Percentiles rank a stretch among this genome's conserved stretches.
phyloP scores from a whole-genome alignment of 2,329 filamentous ascomycete genomes.

The Cladosporium sphaerospermum region DNA sequence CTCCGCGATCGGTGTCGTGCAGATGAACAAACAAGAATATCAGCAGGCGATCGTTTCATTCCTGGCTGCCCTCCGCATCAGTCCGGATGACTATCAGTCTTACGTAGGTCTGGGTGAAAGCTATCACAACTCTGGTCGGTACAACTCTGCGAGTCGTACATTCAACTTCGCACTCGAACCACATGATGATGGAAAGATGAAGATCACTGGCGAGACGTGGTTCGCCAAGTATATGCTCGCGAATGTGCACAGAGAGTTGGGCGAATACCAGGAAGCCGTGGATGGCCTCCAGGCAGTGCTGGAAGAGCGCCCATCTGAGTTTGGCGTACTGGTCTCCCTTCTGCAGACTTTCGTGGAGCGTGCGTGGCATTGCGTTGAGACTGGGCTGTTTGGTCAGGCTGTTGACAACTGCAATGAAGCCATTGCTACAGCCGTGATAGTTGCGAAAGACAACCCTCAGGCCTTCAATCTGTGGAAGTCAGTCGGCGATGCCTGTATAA shows the following conservation, averaged over 20 bases:
- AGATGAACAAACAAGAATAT: slow-evolving; percentile 91
- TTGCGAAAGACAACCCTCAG: slow-evolving; percentile 55
- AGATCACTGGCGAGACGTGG: slow-evolving; percentile 68
- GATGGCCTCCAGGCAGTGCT: slow-evolving; percentile 69
- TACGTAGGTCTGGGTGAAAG: slow-evolving; percentile 97
- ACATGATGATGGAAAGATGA: slow-evolving; percentile 53
- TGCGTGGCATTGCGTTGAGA: slow-evolving; percentile 69
- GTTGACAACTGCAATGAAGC: slow-evolving; percentile 63
- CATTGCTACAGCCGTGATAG: slow-evolving; percentile 59
- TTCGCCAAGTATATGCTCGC: slow-evolving; percentile 96
- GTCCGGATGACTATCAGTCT: slow-evolving; percentile 83
- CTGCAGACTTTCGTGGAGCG: slow-evolving; percentile 84
- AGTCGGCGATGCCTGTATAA: slow-evolving; percentile 77
- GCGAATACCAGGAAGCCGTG: slow-evolving; percentile 81
- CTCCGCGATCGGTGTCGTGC: slow-evolving; percentile 85
- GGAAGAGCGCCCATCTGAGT: slow-evolving; percentile 61
- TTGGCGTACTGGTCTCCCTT: slow-evolving; percentile 80
- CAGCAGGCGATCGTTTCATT: slow-evolving; percentile 85
- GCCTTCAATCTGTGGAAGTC: slow-evolving; percentile 96
- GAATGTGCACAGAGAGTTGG: slow-evolving; percentile 86
- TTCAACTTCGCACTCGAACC: slow-evolving; percentile 78
- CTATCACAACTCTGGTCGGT: slow-evolving; percentile 88
- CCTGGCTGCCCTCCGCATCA: slow-evolving; percentile 77
- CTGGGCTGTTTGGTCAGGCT: slow-evolving; percentile 80
- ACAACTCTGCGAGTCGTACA: slow-evolving; percentile 88